These are phyloP conservation scores for Angophora floribunda DNA, from an alignment of 345 rosid species.

Conservation along the genomic window DNA sequence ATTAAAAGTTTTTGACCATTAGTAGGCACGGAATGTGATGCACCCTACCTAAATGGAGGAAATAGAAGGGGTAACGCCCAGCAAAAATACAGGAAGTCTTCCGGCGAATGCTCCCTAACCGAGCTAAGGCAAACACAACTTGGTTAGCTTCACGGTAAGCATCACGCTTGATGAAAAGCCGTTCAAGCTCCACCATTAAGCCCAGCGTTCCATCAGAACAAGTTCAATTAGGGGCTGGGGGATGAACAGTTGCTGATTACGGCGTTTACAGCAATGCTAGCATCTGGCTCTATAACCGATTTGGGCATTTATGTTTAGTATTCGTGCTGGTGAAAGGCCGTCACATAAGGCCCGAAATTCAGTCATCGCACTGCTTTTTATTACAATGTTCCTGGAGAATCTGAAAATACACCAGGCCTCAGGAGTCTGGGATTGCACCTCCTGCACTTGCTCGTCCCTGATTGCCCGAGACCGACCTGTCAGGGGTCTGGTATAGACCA, in stretches of 20 bases:
- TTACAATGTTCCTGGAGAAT: neutral
- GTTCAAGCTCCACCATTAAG: neutral
- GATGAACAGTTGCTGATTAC: fast-evolving
- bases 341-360: neutral
- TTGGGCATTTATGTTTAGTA: neutral
- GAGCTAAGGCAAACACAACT: neutral
- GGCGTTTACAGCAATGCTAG: neutral
- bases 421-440: neutral
- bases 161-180: neutral
- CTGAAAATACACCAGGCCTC: neutral
- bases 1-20: neutral
- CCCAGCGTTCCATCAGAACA: neutral
- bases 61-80: neutral
- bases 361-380: neutral
- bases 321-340: neutral
- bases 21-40: neutral
- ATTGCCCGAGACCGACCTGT: neutral
- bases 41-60: no score
- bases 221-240: neutral
- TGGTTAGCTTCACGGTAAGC: neutral
- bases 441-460: fast-evolving
- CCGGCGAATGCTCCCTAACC: neutral
- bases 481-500: neutral
- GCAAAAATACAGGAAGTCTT: neutral
- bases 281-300: fast-evolving